These are phyloP conservation scores for Chrysoporthe puriensis DNA, from an alignment of 2,329 filamentous ascomycete genomes.

Conservation along the genomic window DNA sequence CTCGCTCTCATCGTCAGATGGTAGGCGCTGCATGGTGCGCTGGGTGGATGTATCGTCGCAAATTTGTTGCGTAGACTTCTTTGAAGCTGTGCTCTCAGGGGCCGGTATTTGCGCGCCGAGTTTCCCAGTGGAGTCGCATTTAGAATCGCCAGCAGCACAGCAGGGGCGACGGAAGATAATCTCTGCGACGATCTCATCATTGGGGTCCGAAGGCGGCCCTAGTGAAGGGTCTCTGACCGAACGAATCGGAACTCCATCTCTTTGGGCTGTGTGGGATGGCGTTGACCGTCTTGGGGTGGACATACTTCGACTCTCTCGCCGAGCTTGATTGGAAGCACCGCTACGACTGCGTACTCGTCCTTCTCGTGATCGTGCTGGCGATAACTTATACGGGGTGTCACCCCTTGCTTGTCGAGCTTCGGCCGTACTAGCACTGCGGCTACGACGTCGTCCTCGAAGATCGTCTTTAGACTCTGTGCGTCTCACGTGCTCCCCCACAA, in stretches of 20 bases:
- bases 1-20: not conserved
- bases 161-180: constrained; percentile 19
- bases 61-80: not conserved
- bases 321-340: not conserved
- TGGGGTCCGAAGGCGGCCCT: constrained; percentile 10
- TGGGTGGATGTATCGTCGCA: not conserved
- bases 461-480: not conserved
- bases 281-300: not conserved
- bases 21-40: not conserved
- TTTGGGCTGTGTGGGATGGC: constrained; percentile 3
- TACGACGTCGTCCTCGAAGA: constrained; percentile 18
- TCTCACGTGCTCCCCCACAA: constrained; percentile 16
- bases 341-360: not conserved
- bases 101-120: not conserved
- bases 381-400: not conserved
- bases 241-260: constrained; percentile 5
- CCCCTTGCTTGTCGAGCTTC: not conserved
- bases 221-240: constrained; percentile 17
- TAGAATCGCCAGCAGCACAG: not conserved
- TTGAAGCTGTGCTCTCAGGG: not conserved
- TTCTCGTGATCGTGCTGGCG: not conserved
- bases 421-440: not conserved
- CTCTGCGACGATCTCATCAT: constrained; percentile 24
- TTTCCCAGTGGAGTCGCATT: not conserved
- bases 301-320: not conserved